These are phyloP conservation scores for Boletellus deceptivus DNA, from an alignment of 1,284 basidiomycete genomes.

Conservation along the genomic window DNA sequence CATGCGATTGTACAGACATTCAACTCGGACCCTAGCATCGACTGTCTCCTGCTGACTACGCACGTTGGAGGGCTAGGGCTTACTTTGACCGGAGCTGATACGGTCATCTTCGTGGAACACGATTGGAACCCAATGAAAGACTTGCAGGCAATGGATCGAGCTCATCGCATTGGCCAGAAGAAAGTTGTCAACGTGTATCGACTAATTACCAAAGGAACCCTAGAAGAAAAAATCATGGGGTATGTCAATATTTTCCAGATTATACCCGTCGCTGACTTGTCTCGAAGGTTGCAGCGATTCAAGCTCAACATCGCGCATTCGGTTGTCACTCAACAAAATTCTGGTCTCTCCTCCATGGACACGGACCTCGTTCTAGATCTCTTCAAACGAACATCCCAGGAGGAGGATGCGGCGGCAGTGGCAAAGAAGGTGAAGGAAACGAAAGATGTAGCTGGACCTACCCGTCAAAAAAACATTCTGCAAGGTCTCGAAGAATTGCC, in stretches of 20 bases:
- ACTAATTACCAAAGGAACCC: slow-evolving; percentile 92
- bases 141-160: slow-evolving; percentile 98
- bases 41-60: slow-evolving; percentile 93
- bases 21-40: slow-evolving; percentile 97
- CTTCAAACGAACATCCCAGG: slow-evolving; percentile 81
- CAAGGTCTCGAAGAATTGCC: slow-evolving; percentile 88
- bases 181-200: slow-evolving; percentile 99
- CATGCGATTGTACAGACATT: slow-evolving; percentile 98
- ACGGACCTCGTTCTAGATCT: slow-evolving; percentile 96
- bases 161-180: slow-evolving; percentile 97
- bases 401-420: slow-evolving; percentile 58
- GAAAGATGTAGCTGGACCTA: slow-evolving; percentile 51
- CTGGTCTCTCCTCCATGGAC: slow-evolving; percentile 92
- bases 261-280: slow-evolving; percentile 16
- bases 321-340: slow-evolving; percentile 96
- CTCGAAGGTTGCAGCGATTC: slow-evolving; percentile 86
- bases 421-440: slow-evolving; percentile 54
- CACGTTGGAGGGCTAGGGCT: slow-evolving; percentile 96
- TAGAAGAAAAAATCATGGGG: slow-evolving; percentile 99
- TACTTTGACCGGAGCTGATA: slow-evolving; percentile 97
- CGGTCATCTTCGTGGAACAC: slow-evolving; percentile 99
- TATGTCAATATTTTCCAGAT: slow-evolving; percentile 38
- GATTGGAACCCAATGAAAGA: slow-evolving; percentile 99
- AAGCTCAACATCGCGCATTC: slow-evolving; percentile 98
- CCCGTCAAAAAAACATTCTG: slow-evolving; percentile 76